Base-by-base conservation (phyloP, 805 yeast genomes). In the Candida ulmi region DNA sequence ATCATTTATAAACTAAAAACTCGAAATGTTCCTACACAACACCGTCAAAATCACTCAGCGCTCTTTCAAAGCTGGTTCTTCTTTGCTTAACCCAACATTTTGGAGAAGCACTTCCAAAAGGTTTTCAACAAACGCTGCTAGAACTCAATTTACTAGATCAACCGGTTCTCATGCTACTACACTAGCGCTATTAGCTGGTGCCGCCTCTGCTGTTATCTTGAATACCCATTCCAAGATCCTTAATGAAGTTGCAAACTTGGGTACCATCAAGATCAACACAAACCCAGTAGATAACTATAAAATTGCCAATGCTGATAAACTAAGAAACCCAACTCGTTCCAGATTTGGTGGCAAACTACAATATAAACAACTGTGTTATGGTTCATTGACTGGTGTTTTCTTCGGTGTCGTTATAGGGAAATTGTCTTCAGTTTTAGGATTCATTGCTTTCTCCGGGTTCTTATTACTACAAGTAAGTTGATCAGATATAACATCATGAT, bases 371-470 rank as follows among this genome's bases (percentile, higher is more conserved):
- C 61, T 80, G 45, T 69, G 82, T 16, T 60, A 78, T 47, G 87
- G 87, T 0, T 74, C 82, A 0, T 59, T 79, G 47, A 64, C 76
- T 12, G 86, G 87, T 0, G 54, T 79, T 32, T 65, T 73, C 36
- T 51, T 72, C 35, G 87, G 87, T 3, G 63, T 77, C 12, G 61
- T 79, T 15, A 68, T 72, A 17, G 85, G 85, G 8, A 78, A 78
- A 50, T 62, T 80, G 42, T 71, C 79, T 30, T 61, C 74, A 9
- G 71, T 76, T 9, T 61, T 80, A 35, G 76, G 76, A 30, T 65
- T 74, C 33, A 50, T 76, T 33, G 53, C 79, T 0, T 53, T 78
- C n/a, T 63, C 76, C 3, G 47, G 63, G n/a, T 69, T 68, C 31
- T 39, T 71, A 32, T 42, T 61, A 4, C 46, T 47, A 11, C 59